A percentile compares a stretch with the other conserved stretches of the same genome.
phyloP scores from a whole-genome alignment of 1,284 basidiomycete genomes.

The Neotropicomus parvogracilis region DNA sequence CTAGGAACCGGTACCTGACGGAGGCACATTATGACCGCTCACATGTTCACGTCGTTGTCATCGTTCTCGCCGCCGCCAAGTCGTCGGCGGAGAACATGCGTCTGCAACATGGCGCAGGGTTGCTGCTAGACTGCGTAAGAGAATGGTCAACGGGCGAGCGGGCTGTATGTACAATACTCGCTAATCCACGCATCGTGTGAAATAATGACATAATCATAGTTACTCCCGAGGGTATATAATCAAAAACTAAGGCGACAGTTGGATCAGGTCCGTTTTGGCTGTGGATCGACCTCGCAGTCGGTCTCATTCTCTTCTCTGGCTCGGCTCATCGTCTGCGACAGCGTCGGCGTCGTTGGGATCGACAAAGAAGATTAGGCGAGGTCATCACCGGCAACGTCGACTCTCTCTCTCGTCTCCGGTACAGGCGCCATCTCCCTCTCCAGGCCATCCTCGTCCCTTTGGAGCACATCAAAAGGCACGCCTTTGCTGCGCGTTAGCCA shows the following conservation, averaged over 20 bases:
- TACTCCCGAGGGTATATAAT: conserved; percentile 25
- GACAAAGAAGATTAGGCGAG: conserved; percentile 30
- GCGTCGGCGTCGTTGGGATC: conserved; percentile 43
- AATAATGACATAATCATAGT: conserved; percentile 26
- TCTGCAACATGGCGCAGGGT: conserved; percentile 7
- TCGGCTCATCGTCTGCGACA: conserved; percentile 38
- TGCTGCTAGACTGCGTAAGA: conserved; percentile 15
- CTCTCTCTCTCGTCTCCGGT: conserved; percentile 16
- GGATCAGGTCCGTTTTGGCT: conserved; percentile 33
- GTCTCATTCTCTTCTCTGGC: conserved; percentile 37
- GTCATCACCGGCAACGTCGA: conserved; percentile 24
- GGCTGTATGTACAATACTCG: background rate
- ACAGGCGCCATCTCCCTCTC: conserved; percentile 35
- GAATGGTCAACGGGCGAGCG: background rate
- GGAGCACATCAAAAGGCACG: conserved; percentile 69
- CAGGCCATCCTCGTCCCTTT: conserved; percentile 25
- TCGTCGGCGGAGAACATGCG: conserved; percentile 16
- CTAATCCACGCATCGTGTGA: conserved; percentile 22
- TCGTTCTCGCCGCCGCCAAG: conserved; percentile 1
- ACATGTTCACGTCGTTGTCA: background rate
- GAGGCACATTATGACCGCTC: conserved; percentile 11
- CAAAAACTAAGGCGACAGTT: conserved; percentile 3
- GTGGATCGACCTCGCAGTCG: conserved; percentile 48
- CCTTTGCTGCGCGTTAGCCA: conserved; percentile 88
- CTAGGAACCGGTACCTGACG: conserved; percentile 18